phyloP scores from a whole-genome alignment of 805 yeast species.

The Hanseniaspora pseudoguilliermondii region DNA sequence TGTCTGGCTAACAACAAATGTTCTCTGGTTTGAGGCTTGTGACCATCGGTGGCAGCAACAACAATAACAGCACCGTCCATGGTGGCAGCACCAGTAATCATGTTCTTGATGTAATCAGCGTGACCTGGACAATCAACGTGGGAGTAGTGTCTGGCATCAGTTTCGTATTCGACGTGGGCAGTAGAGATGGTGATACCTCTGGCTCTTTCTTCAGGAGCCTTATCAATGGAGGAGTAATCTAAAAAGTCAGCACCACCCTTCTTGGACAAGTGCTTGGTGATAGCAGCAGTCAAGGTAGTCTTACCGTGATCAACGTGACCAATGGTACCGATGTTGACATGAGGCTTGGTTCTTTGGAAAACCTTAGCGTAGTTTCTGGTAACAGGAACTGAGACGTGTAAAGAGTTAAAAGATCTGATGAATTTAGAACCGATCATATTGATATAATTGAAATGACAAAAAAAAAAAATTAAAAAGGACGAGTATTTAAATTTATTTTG shows the following conservation, averaged over 20 bases:
- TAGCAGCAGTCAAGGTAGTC: constrained; percentile 96
- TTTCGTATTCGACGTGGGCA: constrained; percentile 95
- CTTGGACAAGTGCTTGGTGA: constrained; percentile 82
- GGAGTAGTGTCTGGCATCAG: constrained; percentile 88
- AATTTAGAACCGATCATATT: constrained; percentile 10
- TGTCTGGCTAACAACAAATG: constrained; percentile 96
- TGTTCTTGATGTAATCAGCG: constrained; percentile 95
- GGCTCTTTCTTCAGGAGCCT: constrained; percentile 98
- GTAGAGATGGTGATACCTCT: constrained; percentile 98
- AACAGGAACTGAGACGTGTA: constrained; percentile 7
- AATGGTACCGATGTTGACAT: constrained; percentile 92
- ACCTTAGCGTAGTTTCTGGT: constrained; percentile 43
- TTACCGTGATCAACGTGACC: constrained; percentile 99
- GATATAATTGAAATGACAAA: too few relatives aligned
- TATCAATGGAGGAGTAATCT: constrained; percentile 87
- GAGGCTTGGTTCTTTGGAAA: constrained; percentile 92
- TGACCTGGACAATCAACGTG: constrained; percentile 99
- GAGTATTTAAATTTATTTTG: too few relatives aligned
- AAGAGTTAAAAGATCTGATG: constrained; percentile 6
- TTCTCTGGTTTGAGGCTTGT: constrained; percentile 99
- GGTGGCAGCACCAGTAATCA: constrained; percentile 99
- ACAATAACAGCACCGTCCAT: constrained; percentile 99
- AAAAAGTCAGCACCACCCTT: constrained; percentile 87
- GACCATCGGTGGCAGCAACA: constrained; percentile 98
- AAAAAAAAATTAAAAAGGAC: background rate